phyloP scores from a whole-genome alignment of 108 stramenopile species.

The Cyclostephanos tholiformis region DNA sequence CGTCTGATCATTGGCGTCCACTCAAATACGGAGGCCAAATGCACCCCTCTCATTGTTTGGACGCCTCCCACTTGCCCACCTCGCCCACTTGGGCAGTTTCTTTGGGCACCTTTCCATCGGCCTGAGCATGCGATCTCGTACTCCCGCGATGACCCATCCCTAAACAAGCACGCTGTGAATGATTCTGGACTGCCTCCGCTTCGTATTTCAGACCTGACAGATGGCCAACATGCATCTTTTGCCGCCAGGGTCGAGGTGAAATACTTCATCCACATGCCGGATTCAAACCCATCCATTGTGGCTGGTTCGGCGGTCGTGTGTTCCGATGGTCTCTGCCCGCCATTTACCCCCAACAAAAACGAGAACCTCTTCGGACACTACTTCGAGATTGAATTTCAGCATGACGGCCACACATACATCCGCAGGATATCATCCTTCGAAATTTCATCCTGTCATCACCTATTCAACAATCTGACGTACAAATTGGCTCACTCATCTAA shows the following conservation, averaged over 20 bases:
- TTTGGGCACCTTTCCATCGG: neutral
- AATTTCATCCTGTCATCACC: neutral
- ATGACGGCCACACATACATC: neutral
- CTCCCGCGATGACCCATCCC: neutral
- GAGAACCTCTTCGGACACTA: constrained; percentile 6
- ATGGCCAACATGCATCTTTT: no score
- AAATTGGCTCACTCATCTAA: neutral
- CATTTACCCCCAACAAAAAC: neutral
- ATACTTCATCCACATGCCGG: neutral
- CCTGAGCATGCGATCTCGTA: neutral
- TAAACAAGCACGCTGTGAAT: neutral
- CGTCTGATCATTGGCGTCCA: neutral
- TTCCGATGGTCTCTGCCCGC: neutral
- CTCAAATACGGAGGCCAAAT: neutral
- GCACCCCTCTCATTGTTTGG: neutral
- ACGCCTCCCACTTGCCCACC: neutral
- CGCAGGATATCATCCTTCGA: constrained; percentile 22
- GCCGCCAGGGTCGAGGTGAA: neutral
- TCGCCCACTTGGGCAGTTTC: neutral
- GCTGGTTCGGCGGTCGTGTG: neutral
- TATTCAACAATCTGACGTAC: constrained; percentile 7
- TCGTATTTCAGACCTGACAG: neutral
- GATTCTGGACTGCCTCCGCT: neutral
- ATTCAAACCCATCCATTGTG: neutral
- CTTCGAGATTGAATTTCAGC: constrained; percentile 16